Conservation (phyloP, 441 rosid species). For the Populus hybrid region DNA sequence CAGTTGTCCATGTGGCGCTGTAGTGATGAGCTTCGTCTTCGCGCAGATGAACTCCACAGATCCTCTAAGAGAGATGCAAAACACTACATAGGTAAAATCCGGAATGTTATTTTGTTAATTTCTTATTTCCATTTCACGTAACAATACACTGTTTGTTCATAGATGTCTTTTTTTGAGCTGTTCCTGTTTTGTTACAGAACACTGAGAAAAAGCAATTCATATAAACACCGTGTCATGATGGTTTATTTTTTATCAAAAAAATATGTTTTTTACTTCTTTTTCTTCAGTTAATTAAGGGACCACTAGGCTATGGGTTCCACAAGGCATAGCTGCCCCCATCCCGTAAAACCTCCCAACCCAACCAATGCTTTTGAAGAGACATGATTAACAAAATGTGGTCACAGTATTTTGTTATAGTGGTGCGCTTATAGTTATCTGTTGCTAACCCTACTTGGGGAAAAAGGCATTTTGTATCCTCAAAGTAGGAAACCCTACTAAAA, state of each 20-base stretch:
- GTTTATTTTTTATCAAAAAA: not conserved
- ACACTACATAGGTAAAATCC: constrained; percentile 77
- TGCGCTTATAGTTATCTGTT: not conserved
- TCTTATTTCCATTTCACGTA: not conserved
- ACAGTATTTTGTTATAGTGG: not conserved
- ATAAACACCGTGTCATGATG: not conserved
- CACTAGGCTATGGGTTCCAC: not conserved
- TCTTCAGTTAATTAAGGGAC: not conserved
- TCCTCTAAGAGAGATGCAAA: constrained; percentile 79
- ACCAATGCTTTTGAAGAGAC: not conserved
- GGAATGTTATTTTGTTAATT: not conserved
- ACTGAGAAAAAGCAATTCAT: not conserved
- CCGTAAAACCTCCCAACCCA: not conserved
- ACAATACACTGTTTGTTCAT: not conserved
- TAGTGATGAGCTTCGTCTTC: constrained; percentile 74
- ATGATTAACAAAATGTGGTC: not conserved
- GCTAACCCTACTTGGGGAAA: not conserved
- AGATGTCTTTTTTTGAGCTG: not conserved
- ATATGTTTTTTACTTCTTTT: not conserved
- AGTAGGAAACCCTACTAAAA: not conserved
- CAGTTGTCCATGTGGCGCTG: constrained; percentile 99
- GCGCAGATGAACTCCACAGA: constrained; percentile 65
- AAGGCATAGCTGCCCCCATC: not conserved
- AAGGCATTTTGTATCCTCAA: not conserved
- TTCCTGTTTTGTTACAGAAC: not conserved